Evolutionary conservation across 345 rosid genomes (phyloP).

Genomic region (Aegle marmelos): DNA sequence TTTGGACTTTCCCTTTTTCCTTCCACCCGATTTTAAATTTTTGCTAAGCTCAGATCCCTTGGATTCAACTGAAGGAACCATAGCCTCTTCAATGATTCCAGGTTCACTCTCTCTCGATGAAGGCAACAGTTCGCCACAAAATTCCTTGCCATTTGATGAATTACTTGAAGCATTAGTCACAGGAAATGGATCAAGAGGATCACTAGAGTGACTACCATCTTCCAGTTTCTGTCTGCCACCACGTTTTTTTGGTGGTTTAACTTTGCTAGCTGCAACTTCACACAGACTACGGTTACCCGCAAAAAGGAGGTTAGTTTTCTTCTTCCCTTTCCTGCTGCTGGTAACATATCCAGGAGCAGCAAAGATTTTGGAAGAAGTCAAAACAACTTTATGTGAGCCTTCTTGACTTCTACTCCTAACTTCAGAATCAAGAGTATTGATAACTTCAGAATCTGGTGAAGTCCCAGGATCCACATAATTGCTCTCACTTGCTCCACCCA

Average conservation of each 20-base stretch:
- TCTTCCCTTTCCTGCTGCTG: slow-evolving; percentile 41
- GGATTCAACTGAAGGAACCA: slow-evolving; percentile 33
- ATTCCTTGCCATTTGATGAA: slow-evolving; percentile 28
- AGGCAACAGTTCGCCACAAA: slow-evolving; percentile 19
- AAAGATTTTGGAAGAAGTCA: slow-evolving; percentile 33
- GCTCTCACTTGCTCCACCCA: slow-evolving; percentile 38
- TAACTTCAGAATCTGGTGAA: slow-evolving; percentile 99
- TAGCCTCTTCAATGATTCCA: slow-evolving; percentile 24
- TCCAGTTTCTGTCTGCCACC: slow-evolving; percentile 25
- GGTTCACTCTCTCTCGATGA: slow-evolving; percentile 25
- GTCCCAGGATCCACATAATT: slow-evolving; percentile 67
- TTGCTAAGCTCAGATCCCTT: slow-evolving; percentile 29
- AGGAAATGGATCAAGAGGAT: slow-evolving; percentile 24
- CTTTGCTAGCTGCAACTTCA: slow-evolving; percentile 31
- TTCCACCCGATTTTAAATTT: slow-evolving; percentile 43
- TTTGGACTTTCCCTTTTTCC: slow-evolving; percentile 46
- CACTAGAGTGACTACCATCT: slow-evolving; percentile 21
- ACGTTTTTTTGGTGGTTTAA: slow-evolving; percentile 42
- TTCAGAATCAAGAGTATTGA: slow-evolving; percentile 65
- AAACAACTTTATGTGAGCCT: slow-evolving; percentile 32
- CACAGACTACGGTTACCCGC: slow-evolving; percentile 25
- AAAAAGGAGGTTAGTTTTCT: slow-evolving; percentile 37
- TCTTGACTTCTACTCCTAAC: slow-evolving; percentile 38
- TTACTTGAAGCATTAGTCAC: slow-evolving; percentile 30
- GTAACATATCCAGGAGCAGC: slow-evolving; percentile 27